Conservation (phyloP, 768 basidiomycete genomes). For the Ramaria sp. region DNA sequence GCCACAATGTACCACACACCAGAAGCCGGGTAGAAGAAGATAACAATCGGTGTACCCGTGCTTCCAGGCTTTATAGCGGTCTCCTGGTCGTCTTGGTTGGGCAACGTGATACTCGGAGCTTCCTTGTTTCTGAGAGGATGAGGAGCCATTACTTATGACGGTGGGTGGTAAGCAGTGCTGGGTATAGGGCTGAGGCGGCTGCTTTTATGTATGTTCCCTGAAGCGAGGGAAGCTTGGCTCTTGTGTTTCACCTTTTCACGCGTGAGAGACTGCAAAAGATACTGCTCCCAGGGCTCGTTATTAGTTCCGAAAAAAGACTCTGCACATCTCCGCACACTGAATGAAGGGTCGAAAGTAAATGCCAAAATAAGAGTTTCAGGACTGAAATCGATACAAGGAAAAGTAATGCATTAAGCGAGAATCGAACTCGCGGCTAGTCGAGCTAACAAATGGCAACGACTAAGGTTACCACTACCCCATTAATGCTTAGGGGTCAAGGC, state of each 20-base stretch:
- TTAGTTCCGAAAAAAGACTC: too few species aligned
- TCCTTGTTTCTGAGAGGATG: constrained; percentile 48
- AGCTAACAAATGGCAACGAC: constrained; percentile 2
- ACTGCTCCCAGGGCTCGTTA: neutral
- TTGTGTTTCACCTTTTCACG: neutral
- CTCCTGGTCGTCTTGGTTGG: constrained; percentile 48
- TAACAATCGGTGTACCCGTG: constrained; percentile 46
- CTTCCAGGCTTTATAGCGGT: constrained; percentile 52
- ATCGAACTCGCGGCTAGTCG: constrained; percentile 7
- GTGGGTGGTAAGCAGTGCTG: neutral
- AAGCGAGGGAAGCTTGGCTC: neutral
- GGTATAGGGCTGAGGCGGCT: neutral
- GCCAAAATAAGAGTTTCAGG: too few species aligned
- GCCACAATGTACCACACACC: constrained; percentile 28
- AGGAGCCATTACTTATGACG: constrained; percentile 26
- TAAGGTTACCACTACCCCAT: constrained; percentile 7
- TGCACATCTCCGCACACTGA: too few species aligned
- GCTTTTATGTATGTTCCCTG: neutral
- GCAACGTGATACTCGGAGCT: constrained; percentile 58
- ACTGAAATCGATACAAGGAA: neutral
- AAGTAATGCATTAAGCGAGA: constrained; percentile 3
- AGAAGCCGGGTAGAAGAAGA: constrained; percentile 75
- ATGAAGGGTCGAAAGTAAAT: too few species aligned
- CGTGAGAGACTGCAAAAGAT: neutral
- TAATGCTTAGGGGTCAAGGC: neutral